Evolutionary conservation across 2,329 filamentous ascomycete species (phyloP), one percentile per base, ranked within the genome.

Genomic region (Lomentospora prolificans): DNA sequence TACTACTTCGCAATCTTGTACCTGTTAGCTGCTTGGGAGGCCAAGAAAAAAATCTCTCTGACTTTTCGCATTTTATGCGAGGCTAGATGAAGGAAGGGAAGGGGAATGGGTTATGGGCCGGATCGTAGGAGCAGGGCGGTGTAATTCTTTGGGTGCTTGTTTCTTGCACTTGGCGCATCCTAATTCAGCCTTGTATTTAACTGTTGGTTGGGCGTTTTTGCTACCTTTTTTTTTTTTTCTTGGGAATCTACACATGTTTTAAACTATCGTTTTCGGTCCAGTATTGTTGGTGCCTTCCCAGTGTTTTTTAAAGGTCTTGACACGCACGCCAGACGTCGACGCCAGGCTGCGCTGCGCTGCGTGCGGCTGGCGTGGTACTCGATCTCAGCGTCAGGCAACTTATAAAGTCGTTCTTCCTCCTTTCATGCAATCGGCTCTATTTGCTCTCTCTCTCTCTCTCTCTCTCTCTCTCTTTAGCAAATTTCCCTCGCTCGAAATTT

Each of bases 151-250:
- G 3, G 17, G 17, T 36, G 4, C 10, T 36, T 39, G 24, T 4
- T 17, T 53, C 9, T 27, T 27, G 24, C 17, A 22, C 4, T 24
- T 39, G 9, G 22, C 41, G 19, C 36, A 12, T 36, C 10, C 27
- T 53, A 14, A 14, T 14, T 53, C n/a, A 39, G 51, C 31, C 12
- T 4, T 39, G 51, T 17, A 41, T 53, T 27, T 19, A 50, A 50
- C 31, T 39, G 51, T 19, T 31, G 36, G 31, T 3, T 28, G 9
- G 51, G 50, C 56, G 28, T 57, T 57, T 41, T 24, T 17, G 53
- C 17, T 51, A 31, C 14, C 51, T 39, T 27, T 59, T 60, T 51
- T 39, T 31, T 60, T 53, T 57, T 55, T 51, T 53, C 54, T 51
- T 55, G n/a, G n/a, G n/a, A n/a, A n/a, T n/a, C n/a, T n/a, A n/a